phyloP scores from a whole-genome alignment of 208 protist genomes.

The Naegleria lovaniensis region DNA sequence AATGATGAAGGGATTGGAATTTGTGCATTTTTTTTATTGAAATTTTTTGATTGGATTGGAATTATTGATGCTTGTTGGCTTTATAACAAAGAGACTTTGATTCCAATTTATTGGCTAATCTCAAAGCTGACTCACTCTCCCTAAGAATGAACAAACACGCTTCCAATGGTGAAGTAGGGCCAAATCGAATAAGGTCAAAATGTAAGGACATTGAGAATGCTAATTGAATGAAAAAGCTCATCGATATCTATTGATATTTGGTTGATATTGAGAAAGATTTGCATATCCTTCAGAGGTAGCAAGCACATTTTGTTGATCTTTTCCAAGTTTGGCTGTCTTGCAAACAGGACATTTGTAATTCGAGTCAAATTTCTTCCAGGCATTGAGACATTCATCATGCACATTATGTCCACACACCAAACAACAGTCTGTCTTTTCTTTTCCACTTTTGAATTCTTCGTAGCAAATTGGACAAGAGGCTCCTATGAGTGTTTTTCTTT shows the following conservation, averaged over 20 bases:
- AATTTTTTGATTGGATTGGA: too few relatives aligned
- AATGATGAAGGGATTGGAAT: too few relatives aligned
- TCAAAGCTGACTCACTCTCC: too few relatives aligned
- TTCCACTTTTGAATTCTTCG: background rate
- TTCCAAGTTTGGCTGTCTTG: background rate
- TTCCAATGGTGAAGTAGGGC: too few relatives aligned
- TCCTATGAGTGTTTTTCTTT: background rate
- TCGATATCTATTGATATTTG: background rate
- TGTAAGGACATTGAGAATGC: too few relatives aligned
- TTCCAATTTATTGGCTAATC: too few relatives aligned
- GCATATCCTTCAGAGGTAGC: background rate
- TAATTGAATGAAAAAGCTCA: too few relatives aligned
- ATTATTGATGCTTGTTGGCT: too few relatives aligned
- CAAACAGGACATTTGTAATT: background rate
- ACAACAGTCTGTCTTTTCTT: background rate
- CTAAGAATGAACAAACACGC: too few relatives aligned
- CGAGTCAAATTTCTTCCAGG: background rate
- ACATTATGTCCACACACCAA: background rate
- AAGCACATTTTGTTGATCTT: background rate
- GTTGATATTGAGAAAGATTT: background rate
- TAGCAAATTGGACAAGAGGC: background rate
- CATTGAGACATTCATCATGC: background rate
- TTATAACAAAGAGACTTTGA: too few relatives aligned
- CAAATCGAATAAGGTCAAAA: too few relatives aligned
- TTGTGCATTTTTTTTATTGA: too few relatives aligned